Base-by-base conservation (phyloP, 1,139 yeast species). In the Nematodospora anomalae region DNA sequence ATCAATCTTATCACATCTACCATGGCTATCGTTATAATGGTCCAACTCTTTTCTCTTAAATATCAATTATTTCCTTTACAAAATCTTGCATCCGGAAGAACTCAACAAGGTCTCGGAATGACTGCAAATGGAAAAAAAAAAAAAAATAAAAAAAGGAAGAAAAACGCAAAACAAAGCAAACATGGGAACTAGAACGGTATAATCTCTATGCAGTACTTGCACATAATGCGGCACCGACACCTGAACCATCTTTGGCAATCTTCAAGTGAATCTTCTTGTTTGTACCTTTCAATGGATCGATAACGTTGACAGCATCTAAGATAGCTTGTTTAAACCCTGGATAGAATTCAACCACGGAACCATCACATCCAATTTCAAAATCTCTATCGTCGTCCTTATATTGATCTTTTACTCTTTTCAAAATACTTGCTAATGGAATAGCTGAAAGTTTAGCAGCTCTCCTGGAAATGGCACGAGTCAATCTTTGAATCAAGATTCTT, bases 141-240 rank as follows among this genome's bases (percentile, higher is more conserved):
- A n/a, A n/a, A n/a, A n/a, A n/a, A n/a, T n/a, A n/a, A n/a, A n/a
- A n/a, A n/a, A n/a, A n/a, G n/a, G n/a, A n/a, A n/a, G n/a, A n/a
- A n/a, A n/a, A n/a, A n/a, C n/a, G n/a, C n/a, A n/a, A n/a, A n/a
- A n/a, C n/a, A n/a, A n/a, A n/a, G n/a, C n/a, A n/a, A n/a, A n/a
- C n/a, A n/a, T n/a, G n/a, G n/a, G n/a, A n/a, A n/a, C n/a, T n/a
- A n/a, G n/a, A n/a, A n/a, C n/a, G n/a, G n/a, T n/a, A n/a, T n/a
- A n/a, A n/a, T n/a, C n/a, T n/a, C 6, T 27, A 27, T 27, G 41
- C 36, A 18, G 38, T 38, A 24, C 35, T 30, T 5, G 97, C 97
- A 64, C 96, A 86, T 43, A 90, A 71, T 1, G 97, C 97, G 35
- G 97, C 97, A 47, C 97, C 97, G 29, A 89, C 96, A 43, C 96